These are phyloP conservation scores for Leptographium wingfieldii DNA, from an alignment of 2,329 filamentous ascomycete species.

Conservation along the genomic window DNA sequence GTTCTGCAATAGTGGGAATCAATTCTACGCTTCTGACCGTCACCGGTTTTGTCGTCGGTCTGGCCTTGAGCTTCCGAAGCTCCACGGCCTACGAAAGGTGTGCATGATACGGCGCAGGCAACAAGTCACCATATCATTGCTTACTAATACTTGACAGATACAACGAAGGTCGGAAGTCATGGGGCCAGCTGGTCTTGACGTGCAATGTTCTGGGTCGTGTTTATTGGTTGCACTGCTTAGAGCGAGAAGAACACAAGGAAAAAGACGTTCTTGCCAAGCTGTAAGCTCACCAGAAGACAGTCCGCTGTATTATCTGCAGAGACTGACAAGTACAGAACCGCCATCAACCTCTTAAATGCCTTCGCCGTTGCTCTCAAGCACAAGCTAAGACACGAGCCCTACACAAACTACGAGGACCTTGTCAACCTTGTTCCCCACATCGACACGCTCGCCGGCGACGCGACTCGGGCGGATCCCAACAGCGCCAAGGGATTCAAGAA, in stretches of 20 bases:
- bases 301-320: neutral
- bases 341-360: slow-evolving; percentile 56
- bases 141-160: slow-evolving; percentile 17
- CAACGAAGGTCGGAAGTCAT: slow-evolving; percentile 41
- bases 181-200: slow-evolving; percentile 47
- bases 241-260: slow-evolving; percentile 43
- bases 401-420: slow-evolving; percentile 55
- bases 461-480: slow-evolving; percentile 22
- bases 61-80: slow-evolving; percentile 64
- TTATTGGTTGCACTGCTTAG: slow-evolving; percentile 67
- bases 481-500: neutral
- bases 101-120: neutral
- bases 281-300: slow-evolving; percentile 8
- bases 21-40: slow-evolving; percentile 60
- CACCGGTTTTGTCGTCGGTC: slow-evolving; percentile 69
- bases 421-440: slow-evolving; percentile 47
- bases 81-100: slow-evolving; percentile 65
- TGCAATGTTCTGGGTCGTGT: slow-evolving; percentile 57
- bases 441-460: slow-evolving; percentile 48
- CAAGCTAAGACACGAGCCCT: slow-evolving; percentile 60
- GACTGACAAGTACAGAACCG: slow-evolving; percentile 24
- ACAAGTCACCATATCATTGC: neutral
- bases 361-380: slow-evolving; percentile 62
- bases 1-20: slow-evolving; percentile 32
- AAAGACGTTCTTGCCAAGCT: slow-evolving; percentile 57